These are phyloP conservation scores for Ceratocystis variospora DNA, from an alignment of 2,329 filamentous ascomycete genomes.

Conservation along the genomic window DNA sequence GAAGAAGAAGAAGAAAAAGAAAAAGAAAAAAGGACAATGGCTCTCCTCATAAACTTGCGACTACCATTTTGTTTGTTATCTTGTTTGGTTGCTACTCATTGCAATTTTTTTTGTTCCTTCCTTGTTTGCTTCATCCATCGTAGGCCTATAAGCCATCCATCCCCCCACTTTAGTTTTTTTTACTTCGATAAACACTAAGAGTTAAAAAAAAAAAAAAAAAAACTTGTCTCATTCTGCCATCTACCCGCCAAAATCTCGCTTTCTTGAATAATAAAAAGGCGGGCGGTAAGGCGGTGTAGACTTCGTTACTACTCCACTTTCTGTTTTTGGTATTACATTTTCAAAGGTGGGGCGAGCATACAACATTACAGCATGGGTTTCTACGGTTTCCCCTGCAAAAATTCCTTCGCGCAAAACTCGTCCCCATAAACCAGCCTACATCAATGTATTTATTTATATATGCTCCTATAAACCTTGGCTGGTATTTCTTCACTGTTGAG, in stretches of 20 bases:
- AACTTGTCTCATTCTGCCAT: slow-evolving; percentile 7
- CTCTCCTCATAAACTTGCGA: neutral
- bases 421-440: neutral
- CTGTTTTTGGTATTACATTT: neutral
- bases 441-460: neutral
- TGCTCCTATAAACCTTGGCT: neutral
- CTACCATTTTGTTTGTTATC: slow-evolving; percentile 1
- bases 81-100: neutral
- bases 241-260: neutral
- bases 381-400: neutral
- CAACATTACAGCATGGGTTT: neutral
- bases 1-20: slow-evolving; percentile 13
- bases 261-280: neutral
- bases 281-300: slow-evolving; percentile 10
- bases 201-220: slow-evolving; percentile 1
- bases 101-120: slow-evolving; percentile 8
- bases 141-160: neutral
- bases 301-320: slow-evolving; percentile 8
- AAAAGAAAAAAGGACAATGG: neutral
- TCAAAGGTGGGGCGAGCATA: neutral
- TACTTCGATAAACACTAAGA: neutral
- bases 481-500: neutral
- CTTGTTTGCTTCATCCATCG: slow-evolving; percentile 7
- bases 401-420: neutral
- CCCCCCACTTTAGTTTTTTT: slow-evolving; percentile 15